Evolutionary conservation across 2,329 filamentous ascomycete genomes (phyloP).

Genomic region (Aspergillus versicolor): DNA sequence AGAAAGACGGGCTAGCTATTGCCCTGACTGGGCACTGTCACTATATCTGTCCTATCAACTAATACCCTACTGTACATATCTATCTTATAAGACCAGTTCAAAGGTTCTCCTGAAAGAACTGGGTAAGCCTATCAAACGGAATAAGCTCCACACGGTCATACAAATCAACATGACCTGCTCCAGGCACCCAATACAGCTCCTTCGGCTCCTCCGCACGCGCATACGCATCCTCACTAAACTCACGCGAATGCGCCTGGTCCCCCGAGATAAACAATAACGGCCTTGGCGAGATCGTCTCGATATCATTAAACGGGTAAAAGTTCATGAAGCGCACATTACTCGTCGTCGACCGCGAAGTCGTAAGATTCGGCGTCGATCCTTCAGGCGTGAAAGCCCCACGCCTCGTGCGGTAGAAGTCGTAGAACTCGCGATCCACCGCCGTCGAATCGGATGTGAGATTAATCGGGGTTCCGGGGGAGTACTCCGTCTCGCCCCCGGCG

Average conservation of each 20-base stretch:
- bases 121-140: conserved; percentile 31
- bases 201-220: conserved; percentile 35
- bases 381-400: conserved; percentile 28
- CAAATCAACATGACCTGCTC: conserved; percentile 37
- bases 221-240: conserved; percentile 26
- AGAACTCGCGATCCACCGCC: conserved; percentile 28
- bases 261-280: conserved; percentile 24
- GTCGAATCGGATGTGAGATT: conserved; percentile 22
- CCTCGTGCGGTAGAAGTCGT: conserved; percentile 33
- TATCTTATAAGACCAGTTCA: too few species aligned
- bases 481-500: conserved; percentile 12
- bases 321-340: conserved; percentile 31
- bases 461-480: conserved; percentile 21
- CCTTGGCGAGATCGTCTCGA: conserved; percentile 24
- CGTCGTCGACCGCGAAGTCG: conserved; percentile 32
- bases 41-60: too few species aligned
- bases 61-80: too few species aligned
- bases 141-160: conserved; percentile 40
- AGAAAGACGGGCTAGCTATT: too few species aligned
- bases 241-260: conserved; percentile 22
- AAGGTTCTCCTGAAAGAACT: conserved; percentile 23
- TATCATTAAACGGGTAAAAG: conserved; percentile 24
- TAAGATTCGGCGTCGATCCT: conserved; percentile 20
- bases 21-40: too few species aligned
- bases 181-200: conserved; percentile 34